phyloP scores from a whole-genome alignment of 2,329 filamentous ascomycete species.

The Fusarium hostae region DNA sequence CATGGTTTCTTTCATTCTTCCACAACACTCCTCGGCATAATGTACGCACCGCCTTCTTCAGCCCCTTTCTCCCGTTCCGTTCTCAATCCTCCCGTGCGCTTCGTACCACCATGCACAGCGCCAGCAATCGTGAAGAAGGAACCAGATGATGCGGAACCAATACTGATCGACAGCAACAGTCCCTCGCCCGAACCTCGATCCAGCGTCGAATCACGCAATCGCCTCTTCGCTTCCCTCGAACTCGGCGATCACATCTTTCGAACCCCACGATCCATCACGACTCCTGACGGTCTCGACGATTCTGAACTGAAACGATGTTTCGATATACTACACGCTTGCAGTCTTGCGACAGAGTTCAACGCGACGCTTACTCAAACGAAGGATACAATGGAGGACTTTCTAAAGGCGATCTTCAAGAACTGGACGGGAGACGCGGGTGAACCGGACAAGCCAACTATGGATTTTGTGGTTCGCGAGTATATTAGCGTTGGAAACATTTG shows the following conservation, averaged over 20 bases:
- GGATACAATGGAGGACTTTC: constrained; percentile 48
- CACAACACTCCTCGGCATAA: background rate
- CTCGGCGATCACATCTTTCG: constrained; percentile 31
- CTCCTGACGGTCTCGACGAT: constrained; percentile 44
- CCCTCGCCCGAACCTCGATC: constrained; percentile 28
- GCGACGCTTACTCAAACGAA: constrained; percentile 41
- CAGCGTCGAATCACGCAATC: constrained; percentile 27
- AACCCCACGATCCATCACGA: constrained; percentile 31
- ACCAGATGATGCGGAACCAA: background rate
- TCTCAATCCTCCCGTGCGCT: constrained; percentile 4
- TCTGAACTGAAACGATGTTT: constrained; percentile 47
- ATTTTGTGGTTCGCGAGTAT: constrained; percentile 46
- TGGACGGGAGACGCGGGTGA: constrained; percentile 35
- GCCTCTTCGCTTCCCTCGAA: constrained; percentile 44
- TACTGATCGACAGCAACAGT: constrained; percentile 27
- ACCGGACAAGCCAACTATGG: constrained; percentile 41
- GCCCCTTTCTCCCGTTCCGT: background rate
- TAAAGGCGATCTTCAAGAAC: constrained; percentile 46
- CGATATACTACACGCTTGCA: constrained; percentile 49
- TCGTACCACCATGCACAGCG: background rate
- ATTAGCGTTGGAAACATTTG: constrained; percentile 45
- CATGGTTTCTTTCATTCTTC: background rate
- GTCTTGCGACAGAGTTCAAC: constrained; percentile 39
- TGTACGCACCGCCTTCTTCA: background rate
- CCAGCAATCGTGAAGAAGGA: background rate